Evolutionary conservation across 164 flowering plant species (phyloP), one percentile per base, ranked within the genome.

Genomic region (Magnolia kwangsiensis): DNA sequence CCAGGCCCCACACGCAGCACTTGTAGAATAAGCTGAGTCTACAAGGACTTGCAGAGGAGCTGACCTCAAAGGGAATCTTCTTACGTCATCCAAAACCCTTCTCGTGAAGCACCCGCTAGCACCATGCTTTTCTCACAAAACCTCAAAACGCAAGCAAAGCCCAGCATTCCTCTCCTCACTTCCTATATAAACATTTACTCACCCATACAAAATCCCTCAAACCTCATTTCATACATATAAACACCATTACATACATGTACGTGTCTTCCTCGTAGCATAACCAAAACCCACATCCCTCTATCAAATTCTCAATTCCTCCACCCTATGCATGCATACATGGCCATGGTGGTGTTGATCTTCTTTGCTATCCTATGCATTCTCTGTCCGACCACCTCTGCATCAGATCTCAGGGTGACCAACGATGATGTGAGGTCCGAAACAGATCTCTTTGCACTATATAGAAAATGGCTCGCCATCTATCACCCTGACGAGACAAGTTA

Each of bases 381-480:
- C 45, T 55, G 74, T 63, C 71, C 74, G 5, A 27, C 68, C 14
- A 50, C 78, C 37, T 61, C 65, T 14, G 77, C 70, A 29, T 72
- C 63, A 20, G 73, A 76, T 29, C 1, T 80, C 24, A 63, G 16
- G 31, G 78, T 83, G 29, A 76, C 82, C 5, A 75, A 83, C 10
- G 67, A 78, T 1, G 80, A 83, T 51, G 67, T 83, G 27, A 37
- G 59, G 50, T 80, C 83, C 27, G 78, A 80, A 51, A 49, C 50
- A 8, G 76, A 68, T 72, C 81, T 83, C 51, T 63, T 80, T 23
- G 72, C 71, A 1, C 59, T 83, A 5, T 80, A 83, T 31, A 18
- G 27, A 23, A 78, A 67, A 80, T 83, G 85, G 85, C 78, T 66
- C 27, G 74, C 79, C 11, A 61, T 83, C 61, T 74, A 83, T 70